phyloP scores from a whole-genome alignment of 2,329 filamentous ascomycete genomes.

The Stagonosporopsis rhizophila region DNA sequence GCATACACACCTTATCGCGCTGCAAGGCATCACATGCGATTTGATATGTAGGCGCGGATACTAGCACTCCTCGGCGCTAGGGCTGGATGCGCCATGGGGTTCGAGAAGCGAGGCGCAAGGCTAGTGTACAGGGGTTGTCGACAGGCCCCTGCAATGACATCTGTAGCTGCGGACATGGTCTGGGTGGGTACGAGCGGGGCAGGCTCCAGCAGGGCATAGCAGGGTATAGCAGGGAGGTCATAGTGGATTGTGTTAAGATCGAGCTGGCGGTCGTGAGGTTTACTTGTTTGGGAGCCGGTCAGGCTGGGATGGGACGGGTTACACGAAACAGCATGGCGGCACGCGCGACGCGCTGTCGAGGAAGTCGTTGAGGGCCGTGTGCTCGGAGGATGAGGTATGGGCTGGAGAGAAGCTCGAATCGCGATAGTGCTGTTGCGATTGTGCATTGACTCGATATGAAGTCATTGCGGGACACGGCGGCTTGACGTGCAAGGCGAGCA shows the following conservation, averaged over 20 bases:
- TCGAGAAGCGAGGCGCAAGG: conserved; percentile 18
- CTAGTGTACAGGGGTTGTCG: conserved; percentile 2
- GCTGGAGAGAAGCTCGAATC: not conserved
- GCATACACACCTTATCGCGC: conserved; percentile 1
- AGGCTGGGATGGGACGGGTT: not conserved
- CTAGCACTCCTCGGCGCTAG: not conserved
- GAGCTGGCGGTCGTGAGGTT: conserved; percentile 7
- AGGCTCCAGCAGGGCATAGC: not conserved
- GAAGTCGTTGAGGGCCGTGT: not conserved
- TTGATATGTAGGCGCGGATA: conserved; percentile 14
- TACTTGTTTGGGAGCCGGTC: conserved; percentile 11
- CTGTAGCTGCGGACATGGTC: not conserved
- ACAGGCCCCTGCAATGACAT: not conserved
- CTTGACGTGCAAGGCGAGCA: conserved; percentile 4
- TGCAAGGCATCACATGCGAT: conserved; percentile 10
- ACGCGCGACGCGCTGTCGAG: conserved; percentile 9
- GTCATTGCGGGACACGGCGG: not conserved
- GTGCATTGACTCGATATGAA: not conserved
- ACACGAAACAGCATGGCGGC: not conserved
- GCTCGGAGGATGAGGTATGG: not conserved
- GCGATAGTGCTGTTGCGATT: not conserved
- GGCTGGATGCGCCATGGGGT: not conserved
- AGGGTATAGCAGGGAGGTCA: conserved; percentile 1
- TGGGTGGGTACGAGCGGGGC: conserved; percentile 7
- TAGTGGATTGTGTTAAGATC: conserved; percentile 4